Base-by-base conservation (phyloP, 2,329 filamentous ascomycete species). In the Geosmithia putterillii region DNA sequence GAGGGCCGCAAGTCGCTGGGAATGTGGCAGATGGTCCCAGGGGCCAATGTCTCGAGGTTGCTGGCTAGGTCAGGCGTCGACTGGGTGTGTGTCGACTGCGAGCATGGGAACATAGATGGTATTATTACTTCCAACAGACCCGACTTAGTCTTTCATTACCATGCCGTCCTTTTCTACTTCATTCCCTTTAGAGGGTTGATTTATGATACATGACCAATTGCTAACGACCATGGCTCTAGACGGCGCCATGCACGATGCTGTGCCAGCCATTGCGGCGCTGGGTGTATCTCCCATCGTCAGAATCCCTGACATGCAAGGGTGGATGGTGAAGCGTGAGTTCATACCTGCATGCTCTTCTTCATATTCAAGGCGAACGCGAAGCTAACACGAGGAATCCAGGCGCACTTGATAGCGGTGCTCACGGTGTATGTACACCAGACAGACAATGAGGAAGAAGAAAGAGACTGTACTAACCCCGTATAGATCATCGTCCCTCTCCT, bases 1-100 rank as follows among this genome's bases (percentile, higher is more conserved):
- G 64, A 69, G 47, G 67, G 64, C 42, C 64, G 61, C 20, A 61
- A 71, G 6, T 69, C 72, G 41, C 64, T 78, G 50, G 77, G 77
- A 3, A 64, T 73, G 43, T 81, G 76, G 77, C 77, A 81, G 60
- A 78, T 78, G 66, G 59, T 81, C 43, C 76, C 77, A 0, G 74
- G 76, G 0, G 65, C 69, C 38, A 79, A 80, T 47, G 61, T 80
- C 12, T 76, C 76, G 5, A 67, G 77, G 43, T 58, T 70, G 17
- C 62, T 86, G 40, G 79, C 81, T 2, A 65, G 76, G 44, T 61
- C 71, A 1, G 80, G 78, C 1, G 68, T 80, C 2, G 80, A 84
- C 54, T 83, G 80, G 70, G 73, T 86, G 9, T 65, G 82, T 57
- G 73, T 74, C 42, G 72, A 73, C 48, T 71, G 69, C 44, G 72